These are phyloP conservation scores for Claviceps pusilla DNA, from an alignment of 2,329 filamentous ascomycete genomes.

Conservation along the genomic window DNA sequence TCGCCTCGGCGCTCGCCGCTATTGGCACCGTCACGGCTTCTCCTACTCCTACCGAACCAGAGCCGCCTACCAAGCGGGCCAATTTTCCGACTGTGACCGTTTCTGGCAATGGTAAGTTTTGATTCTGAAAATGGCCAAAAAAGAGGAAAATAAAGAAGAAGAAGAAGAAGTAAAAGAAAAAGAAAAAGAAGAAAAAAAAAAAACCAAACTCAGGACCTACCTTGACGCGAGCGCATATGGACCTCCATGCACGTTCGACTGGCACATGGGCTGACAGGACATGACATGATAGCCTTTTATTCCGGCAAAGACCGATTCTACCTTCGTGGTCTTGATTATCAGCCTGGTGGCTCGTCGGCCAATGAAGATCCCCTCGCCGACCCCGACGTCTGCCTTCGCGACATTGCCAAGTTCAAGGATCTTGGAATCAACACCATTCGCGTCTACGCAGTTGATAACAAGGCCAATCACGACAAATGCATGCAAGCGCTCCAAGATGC, in stretches of 20 bases:
- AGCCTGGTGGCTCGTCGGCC: constrained; percentile 42
- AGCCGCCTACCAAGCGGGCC: constrained; percentile 35
- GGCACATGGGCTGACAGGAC: background rate
- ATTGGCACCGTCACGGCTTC: constrained; percentile 28
- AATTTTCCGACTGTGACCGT: constrained; percentile 34
- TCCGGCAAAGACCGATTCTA: constrained; percentile 39
- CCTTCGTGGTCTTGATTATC: constrained; percentile 46
- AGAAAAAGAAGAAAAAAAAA: too few species aligned
- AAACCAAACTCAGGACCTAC: background rate
- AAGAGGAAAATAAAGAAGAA: too few species aligned
- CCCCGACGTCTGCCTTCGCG: constrained; percentile 53
- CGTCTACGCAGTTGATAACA: constrained; percentile 88
- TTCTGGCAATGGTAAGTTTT: constrained; percentile 39
- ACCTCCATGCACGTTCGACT: background rate
- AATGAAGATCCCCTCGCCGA: constrained; percentile 65
- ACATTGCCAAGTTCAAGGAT: constrained; percentile 68
- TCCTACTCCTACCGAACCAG: constrained; percentile 34
- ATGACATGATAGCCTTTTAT: constrained; percentile 34
- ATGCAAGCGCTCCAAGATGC: constrained; percentile 69
- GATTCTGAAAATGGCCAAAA: too few species aligned
- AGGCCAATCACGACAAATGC: constrained; percentile 63
- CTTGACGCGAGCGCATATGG: background rate
- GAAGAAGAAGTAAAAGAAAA: too few species aligned
- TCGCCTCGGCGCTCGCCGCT: constrained; percentile 34
- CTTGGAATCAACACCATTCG: constrained; percentile 83